Base-by-base conservation (phyloP, 2,329 filamentous ascomycete genomes). In the Monilinia fructigena region DNA sequence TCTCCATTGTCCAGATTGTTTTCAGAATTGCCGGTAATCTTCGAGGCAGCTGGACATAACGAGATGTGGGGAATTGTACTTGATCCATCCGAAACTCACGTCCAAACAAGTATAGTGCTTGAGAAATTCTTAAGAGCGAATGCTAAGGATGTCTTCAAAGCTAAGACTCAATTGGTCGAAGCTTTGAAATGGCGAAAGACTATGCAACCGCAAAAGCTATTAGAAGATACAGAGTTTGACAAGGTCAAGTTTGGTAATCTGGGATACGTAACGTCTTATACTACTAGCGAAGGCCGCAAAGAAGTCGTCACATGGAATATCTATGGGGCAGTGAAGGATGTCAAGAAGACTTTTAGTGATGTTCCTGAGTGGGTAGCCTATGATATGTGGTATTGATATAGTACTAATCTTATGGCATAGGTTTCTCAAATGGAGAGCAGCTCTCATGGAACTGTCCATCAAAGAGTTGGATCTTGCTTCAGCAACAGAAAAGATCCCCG, bases 41-140 rank as follows among this genome's bases (percentile, higher is more conserved):
- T 87, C 68, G 78, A 80, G 59, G 80, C 82, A 67, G 80, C 85
- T 62, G 82, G 79, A 20, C 84, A 96, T 78, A 80, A 80, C 62
- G 93, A 97, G 82, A 91, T 97, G 83, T 98, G 93, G 87, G 93
- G 93, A 59, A 87, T 97, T 64, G 81, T 84, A 42, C 85, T 97
- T 55, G 47, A 63, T 28, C 69, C 74, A 50, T 75, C 76, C 53
- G 63, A 66, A 53, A 73, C 79, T 52, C 83, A 92, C 73, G 83
- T 93, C 63, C 91, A 91, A 65, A 93, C 90, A 58, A 89, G 90
- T 76, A 88, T 97, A 73, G 86, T 97, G 62, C 82, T 97, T 59
- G 92, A 96, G 77, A 98, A 97, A 81, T 97, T 93, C 80, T 85
- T 98, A 66, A 91, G 93, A 72, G 94, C 93, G 76, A 97, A 97